Conservation (phyloP, 495 filamentous ascomycete species). For the Tuber brumale region DNA sequence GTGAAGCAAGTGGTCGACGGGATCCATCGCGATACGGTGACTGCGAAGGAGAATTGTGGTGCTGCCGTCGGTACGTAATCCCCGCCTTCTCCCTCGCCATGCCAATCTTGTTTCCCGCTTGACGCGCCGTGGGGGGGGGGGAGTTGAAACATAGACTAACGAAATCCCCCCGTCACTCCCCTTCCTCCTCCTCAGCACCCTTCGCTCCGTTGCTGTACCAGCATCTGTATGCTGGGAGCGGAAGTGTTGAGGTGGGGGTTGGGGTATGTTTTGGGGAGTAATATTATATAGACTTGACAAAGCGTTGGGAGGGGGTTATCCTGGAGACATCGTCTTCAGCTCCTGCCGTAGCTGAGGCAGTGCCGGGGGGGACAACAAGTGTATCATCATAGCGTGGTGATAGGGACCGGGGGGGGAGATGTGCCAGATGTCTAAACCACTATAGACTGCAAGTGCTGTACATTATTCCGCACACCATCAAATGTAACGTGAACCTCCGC, state of each 20-base stretch:
- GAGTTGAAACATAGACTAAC: background rate
- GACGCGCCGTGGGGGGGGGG: background rate
- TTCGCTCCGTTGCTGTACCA: background rate
- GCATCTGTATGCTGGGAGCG: background rate
- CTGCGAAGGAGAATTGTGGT: slow-evolving; percentile 24
- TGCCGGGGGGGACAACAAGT: background rate
- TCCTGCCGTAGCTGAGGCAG: background rate
- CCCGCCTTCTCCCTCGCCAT: background rate
- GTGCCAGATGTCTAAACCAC: background rate
- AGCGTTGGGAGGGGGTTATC: slow-evolving; percentile 16
- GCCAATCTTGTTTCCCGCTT: background rate
- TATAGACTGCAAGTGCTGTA: background rate
- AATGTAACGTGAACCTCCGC: background rate
- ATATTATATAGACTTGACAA: slow-evolving; percentile 6
- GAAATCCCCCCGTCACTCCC: background rate
- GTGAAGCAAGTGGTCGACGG: slow-evolving; percentile 35
- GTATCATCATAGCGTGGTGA: background rate
- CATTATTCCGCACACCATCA: background rate
- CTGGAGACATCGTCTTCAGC: background rate
- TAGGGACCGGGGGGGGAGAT: background rate
- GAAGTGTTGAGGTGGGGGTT: background rate
- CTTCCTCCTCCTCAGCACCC: background rate
- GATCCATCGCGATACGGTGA: slow-evolving; percentile 28
- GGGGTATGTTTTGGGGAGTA: background rate
- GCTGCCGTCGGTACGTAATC: slow-evolving; percentile 29